Conservation (phyloP, 164 flowering plant species). For the Macadamia integrifolia region DNA sequence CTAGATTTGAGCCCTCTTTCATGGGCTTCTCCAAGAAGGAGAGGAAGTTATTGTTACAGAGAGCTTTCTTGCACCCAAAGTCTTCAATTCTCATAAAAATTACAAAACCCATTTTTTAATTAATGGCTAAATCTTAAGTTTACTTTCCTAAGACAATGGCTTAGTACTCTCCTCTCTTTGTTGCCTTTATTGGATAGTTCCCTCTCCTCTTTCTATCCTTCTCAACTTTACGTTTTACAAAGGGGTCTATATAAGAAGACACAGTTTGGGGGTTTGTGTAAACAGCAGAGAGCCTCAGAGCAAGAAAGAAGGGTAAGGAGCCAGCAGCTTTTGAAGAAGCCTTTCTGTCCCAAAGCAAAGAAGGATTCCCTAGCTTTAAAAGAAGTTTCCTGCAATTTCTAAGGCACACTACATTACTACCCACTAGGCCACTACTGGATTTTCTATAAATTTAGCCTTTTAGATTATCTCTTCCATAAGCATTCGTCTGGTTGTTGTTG, state of each 20-base stretch:
- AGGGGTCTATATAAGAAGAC: conserved; percentile 33
- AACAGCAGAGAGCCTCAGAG: conserved; percentile 13
- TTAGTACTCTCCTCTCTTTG: conserved; percentile 4
- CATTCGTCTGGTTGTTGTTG: neutral
- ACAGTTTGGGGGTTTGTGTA: conserved; percentile 20
- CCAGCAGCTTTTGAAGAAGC: conserved; percentile 11
- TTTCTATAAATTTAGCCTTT: conserved; percentile 12
- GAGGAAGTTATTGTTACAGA: neutral
- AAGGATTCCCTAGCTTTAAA: no score
- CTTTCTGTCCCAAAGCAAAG: conserved; percentile 6
- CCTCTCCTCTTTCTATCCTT: conserved; percentile 11
- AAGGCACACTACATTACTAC: neutral
- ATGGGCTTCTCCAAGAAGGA: neutral
- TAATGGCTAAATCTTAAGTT: no score
- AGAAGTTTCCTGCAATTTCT: conserved; percentile 28
- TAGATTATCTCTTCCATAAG: neutral
- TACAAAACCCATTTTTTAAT: neutral
- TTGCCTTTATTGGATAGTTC: conserved; percentile 20
- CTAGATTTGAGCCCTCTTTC: no score
- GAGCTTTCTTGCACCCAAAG: conserved; percentile 21
- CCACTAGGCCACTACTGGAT: no score
- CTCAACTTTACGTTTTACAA: conserved; percentile 13
- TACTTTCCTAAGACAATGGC: no score
- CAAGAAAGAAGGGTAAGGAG: conserved; percentile 11
- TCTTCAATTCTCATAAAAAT: neutral